Percentiles rank a stretch among this genome's conserved stretches.
Conservation (phyloP, 345 rosid genomes). For the Eutrema heterophyllum region DNA sequence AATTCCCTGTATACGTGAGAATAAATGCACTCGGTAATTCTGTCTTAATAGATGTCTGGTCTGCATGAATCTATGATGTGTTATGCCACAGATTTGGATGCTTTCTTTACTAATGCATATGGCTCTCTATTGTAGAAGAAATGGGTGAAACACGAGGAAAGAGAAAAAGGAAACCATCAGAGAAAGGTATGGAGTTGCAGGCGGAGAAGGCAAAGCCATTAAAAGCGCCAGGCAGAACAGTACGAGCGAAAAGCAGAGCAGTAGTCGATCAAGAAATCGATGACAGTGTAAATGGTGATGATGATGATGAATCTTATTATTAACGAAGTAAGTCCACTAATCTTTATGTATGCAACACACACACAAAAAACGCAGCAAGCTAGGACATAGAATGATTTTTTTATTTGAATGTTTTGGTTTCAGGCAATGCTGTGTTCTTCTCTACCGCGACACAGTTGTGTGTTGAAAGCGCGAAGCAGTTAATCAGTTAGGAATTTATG, state of each 20-base stretch:
- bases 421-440: constrained; percentile 11
- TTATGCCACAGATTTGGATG: neutral
- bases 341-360: neutral
- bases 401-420: neutral
- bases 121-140: constrained; percentile 48
- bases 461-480: neutral
- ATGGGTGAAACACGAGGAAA: constrained; percentile 65
- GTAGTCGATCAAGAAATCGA: constrained; percentile 45
- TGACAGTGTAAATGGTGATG: constrained; percentile 51
- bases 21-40: neutral
- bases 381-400: neutral
- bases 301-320: constrained; percentile 24
- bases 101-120: constrained; percentile 23
- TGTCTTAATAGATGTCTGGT: neutral
- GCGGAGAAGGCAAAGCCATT: constrained; percentile 85
- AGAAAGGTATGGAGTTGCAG: constrained; percentile 91
- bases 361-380: neutral
- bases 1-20: neutral
- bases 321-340: constrained; percentile 6
- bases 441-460: neutral
- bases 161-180: constrained; percentile 89
- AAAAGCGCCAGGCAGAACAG: constrained; percentile 54
- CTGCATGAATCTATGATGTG: neutral
- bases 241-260: constrained; percentile 54
- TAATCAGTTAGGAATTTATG: neutral